Evolutionary conservation across 257 asterid genomes (phyloP).

Genomic region (Przewalskia tangutica): DNA sequence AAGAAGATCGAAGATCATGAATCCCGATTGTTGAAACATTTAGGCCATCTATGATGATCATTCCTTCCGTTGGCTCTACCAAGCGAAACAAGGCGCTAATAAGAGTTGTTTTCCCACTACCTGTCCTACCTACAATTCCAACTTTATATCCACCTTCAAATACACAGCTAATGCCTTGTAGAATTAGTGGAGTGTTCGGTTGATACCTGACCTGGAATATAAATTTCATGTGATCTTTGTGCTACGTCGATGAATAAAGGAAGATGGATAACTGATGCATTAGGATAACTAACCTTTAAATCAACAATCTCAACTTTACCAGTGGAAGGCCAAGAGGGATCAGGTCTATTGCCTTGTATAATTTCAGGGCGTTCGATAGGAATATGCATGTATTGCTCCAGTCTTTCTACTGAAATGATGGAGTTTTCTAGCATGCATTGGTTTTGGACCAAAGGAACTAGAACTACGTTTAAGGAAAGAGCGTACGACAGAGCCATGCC

Average conservation of each 20-base stretch:
- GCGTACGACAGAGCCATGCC: constrained; percentile 38
- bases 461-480: constrained; percentile 21
- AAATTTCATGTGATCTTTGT: neutral
- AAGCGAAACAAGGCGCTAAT: constrained; percentile 23
- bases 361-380: constrained; percentile 26
- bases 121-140: constrained; percentile 33
- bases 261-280: neutral
- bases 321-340: constrained; percentile 15
- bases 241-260: neutral
- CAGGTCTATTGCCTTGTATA: constrained; percentile 13
- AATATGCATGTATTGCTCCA: constrained; percentile 25
- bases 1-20: constrained; percentile 20
- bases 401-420: constrained; percentile 27
- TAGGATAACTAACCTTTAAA: constrained; percentile 15
- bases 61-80: constrained; percentile 26
- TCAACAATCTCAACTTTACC: constrained; percentile 22
- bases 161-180: constrained; percentile 20
- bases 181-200: constrained; percentile 17
- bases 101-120: constrained; percentile 32
- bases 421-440: constrained; percentile 27
- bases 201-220: constrained; percentile 21
- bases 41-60: constrained; percentile 16
- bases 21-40: constrained; percentile 15
- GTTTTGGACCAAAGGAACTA: constrained; percentile 10
- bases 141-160: constrained; percentile 25